phyloP scores from a whole-genome alignment of 176 grass and related monocot species.

The Musa itinerans region DNA sequence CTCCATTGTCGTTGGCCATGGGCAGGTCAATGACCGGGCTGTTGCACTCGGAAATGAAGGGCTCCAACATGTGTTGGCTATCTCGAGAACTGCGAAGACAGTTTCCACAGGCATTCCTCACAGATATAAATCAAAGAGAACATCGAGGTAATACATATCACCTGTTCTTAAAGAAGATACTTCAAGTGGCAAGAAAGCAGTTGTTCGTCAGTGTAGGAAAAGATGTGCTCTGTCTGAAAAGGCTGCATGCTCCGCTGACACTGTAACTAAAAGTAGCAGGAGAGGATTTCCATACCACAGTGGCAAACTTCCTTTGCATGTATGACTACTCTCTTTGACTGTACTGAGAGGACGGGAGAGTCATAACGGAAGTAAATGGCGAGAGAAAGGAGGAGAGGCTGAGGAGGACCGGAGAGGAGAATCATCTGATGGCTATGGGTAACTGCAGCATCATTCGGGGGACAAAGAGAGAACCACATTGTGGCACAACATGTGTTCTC shows the following conservation, averaged over 20 bases:
- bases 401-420: not conserved
- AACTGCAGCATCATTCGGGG: slow-evolving; percentile 65
- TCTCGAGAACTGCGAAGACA: too few species aligned
- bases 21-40: not conserved
- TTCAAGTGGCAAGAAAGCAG: too few species aligned
- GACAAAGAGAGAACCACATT: not conserved
- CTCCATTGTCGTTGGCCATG: not conserved
- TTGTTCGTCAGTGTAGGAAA: not conserved
- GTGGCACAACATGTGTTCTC: not conserved
- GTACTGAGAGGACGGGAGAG: slow-evolving; percentile 17
- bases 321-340: slow-evolving; percentile 29
- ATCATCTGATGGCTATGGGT: slow-evolving; percentile 72
- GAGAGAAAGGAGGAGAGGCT: not conserved
- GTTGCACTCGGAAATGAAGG: not conserved
- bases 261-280: not conserved
- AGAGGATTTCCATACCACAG: not conserved
- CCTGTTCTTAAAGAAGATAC: too few species aligned
- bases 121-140: too few species aligned
- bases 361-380: slow-evolving; percentile 2
- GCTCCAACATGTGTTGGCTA: too few species aligned
- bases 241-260: not conserved
- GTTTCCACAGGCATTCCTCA: too few species aligned
- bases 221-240: not conserved
- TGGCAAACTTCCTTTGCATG: not conserved
- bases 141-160: too few species aligned